Conservation (phyloP, 371 early-diverging fungal genomes). For the Rhizopus sp. region DNA sequence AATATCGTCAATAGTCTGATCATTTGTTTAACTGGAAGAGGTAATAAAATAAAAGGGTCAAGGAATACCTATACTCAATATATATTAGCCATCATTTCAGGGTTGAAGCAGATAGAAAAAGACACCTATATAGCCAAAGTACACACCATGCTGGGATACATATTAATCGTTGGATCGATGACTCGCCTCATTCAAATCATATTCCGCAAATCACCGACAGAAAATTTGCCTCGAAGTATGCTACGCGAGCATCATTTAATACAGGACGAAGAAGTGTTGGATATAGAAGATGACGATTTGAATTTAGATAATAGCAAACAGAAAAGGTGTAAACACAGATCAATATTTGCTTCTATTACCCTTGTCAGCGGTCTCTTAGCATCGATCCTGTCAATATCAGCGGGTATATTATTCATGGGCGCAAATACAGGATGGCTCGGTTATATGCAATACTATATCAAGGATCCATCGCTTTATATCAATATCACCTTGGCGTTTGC, state of each 20-base stretch:
- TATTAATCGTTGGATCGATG: conserved; percentile 35
- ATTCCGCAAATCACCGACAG: conserved; percentile 45
- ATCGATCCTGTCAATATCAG: conserved; percentile 32
- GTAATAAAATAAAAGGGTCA: conserved; percentile 7
- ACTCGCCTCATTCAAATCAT: conserved; percentile 38
- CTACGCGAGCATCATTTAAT: conserved; percentile 20
- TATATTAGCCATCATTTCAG: conserved; percentile 19
- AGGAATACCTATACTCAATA: neutral
- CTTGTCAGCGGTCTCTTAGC: conserved; percentile 33
- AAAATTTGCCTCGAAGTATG: conserved; percentile 41
- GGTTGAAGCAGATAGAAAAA: conserved; percentile 19
- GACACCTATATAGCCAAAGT: conserved; percentile 33
- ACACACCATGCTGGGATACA: conserved; percentile 40
- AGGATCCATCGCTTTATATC: conserved; percentile 39
- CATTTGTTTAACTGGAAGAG: conserved; percentile 29
- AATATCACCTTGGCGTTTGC: conserved; percentile 36
- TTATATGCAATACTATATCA: conserved; percentile 34
- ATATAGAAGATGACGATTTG: conserved; percentile 15
- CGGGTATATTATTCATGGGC: conserved; percentile 42
- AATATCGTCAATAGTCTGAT: conserved; percentile 29
- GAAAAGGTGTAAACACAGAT: conserved; percentile 32
- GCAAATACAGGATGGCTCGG: conserved; percentile 41
- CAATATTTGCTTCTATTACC: conserved; percentile 40
- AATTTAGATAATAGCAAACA: conserved; percentile 3
- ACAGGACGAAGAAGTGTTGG: conserved; percentile 14